phyloP scores from a whole-genome alignment of 768 basidiomycete genomes.

The Trametes gibbosa region DNA sequence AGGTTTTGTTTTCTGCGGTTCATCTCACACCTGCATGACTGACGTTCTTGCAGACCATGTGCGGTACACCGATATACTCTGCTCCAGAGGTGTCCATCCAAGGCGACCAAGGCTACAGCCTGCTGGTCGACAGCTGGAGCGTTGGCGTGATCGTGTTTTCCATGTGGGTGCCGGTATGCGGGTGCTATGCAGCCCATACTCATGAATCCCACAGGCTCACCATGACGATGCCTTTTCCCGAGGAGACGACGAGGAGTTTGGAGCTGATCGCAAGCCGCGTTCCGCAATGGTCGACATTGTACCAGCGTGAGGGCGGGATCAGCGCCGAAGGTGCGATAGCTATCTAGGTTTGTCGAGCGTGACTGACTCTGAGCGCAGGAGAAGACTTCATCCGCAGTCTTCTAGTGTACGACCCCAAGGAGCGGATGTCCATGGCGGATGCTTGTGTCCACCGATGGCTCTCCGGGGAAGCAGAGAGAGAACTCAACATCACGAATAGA shows the following conservation, averaged over 20 bases:
- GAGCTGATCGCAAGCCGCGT: constrained; percentile 54
- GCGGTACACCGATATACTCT: constrained; percentile 91
- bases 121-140: constrained; percentile 92
- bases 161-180: constrained; percentile 50
- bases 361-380: constrained; percentile 35
- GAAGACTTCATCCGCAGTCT: constrained; percentile 64
- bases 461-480: not conserved
- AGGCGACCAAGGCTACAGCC: constrained; percentile 66
- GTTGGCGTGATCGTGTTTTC: constrained; percentile 91
- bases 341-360: not conserved
- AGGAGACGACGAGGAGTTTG: constrained; percentile 56
- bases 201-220: constrained; percentile 54
- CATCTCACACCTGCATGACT: constrained; percentile 34
- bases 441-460: constrained; percentile 82
- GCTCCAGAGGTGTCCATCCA: constrained; percentile 86
- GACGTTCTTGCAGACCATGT: constrained; percentile 76
- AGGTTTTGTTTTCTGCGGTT: constrained; percentile 46
- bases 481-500: not conserved
- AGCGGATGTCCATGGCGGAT: constrained; percentile 65
- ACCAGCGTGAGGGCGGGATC: constrained; percentile 29
- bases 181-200: not conserved
- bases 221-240: constrained; percentile 74
- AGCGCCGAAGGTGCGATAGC: constrained; percentile 47
- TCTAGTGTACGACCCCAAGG: constrained; percentile 57
- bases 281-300: constrained; percentile 61